Evolutionary conservation across 2,329 filamentous ascomycete species (phyloP).

Genomic region (Aureobasidium subglaciale): DNA sequence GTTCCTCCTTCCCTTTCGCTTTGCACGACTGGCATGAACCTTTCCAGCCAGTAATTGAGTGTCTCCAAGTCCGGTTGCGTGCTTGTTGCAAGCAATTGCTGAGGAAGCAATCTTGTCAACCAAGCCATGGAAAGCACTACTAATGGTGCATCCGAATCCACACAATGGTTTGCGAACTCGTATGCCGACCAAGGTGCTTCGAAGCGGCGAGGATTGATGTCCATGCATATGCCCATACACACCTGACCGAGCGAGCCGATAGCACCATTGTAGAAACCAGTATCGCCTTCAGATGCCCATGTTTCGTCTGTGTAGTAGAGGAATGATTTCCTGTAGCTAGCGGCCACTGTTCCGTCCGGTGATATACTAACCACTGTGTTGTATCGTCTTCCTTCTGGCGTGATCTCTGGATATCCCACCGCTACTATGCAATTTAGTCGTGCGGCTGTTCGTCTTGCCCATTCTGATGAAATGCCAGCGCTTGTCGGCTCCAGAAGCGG

Average conservation of each 20-base stretch:
- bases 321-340: conserved; percentile 58
- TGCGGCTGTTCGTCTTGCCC: conserved; percentile 61
- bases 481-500: conserved; percentile 62
- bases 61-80: conserved; percentile 62
- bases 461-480: conserved; percentile 60
- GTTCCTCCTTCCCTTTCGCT: conserved; percentile 45
- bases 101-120: conserved; percentile 53
- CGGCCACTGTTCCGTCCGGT: conserved; percentile 46
- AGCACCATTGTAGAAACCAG: conserved; percentile 32
- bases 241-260: conserved; percentile 32
- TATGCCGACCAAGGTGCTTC: conserved; percentile 50
- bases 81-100: conserved; percentile 41
- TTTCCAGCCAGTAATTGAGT: conserved; percentile 65
- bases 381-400: conserved; percentile 36
- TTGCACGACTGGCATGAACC: conserved; percentile 55
- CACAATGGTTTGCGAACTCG: conserved; percentile 52
- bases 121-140: conserved; percentile 73
- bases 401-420: conserved; percentile 64
- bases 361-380: conserved; percentile 54
- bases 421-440: conserved; percentile 61
- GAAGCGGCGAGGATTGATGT: conserved; percentile 58
- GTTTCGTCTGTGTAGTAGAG: conserved; percentile 62
- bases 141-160: conserved; percentile 51
- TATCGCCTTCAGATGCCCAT: conserved; percentile 50
- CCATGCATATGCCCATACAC: conserved; percentile 47